Percentiles rank a stretch among this genome's conserved stretches.
Evolutionary conservation across 192 early-diverging fungal species (phyloP).

Genomic region (Oehlia diaphana): DNA sequence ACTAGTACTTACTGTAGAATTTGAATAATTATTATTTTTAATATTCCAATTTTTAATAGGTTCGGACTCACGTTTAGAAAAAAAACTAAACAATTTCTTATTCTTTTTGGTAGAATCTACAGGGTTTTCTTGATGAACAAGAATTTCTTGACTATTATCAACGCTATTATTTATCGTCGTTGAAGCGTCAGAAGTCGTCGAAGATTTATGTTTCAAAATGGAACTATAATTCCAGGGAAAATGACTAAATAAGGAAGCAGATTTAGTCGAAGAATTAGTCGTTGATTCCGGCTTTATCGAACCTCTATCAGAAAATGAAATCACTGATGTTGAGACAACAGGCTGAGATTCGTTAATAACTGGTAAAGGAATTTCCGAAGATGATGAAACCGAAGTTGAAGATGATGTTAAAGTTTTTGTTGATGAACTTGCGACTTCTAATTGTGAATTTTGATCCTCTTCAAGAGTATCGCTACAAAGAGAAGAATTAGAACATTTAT

Average conservation of each 20-base stretch:
- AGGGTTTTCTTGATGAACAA: background rate
- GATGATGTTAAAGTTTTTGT: background rate
- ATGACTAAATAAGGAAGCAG: background rate
- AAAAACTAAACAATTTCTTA: background rate
- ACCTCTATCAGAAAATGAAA: background rate
- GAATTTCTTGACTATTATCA: background rate
- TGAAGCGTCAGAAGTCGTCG: background rate
- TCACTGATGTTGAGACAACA: background rate
- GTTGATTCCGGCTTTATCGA: background rate
- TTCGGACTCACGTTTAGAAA: background rate
- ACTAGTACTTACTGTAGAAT: no score
- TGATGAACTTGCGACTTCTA: no score
- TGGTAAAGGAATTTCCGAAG: background rate
- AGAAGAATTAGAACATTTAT: no score
- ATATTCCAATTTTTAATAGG: no score
- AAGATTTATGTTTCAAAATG: background rate
- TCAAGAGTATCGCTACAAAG: background rate
- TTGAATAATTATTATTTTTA: no score
- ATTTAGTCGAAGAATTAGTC: background rate
- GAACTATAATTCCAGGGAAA: background rate
- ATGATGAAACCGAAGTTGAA: background rate
- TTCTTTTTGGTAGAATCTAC: background rate
- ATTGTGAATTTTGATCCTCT: background rate
- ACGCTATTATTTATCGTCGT: no score
- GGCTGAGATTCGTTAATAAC: background rate